Conservation (phyloP, 1,139 yeast species). For the Blastobotrys buckinghamii region DNA sequence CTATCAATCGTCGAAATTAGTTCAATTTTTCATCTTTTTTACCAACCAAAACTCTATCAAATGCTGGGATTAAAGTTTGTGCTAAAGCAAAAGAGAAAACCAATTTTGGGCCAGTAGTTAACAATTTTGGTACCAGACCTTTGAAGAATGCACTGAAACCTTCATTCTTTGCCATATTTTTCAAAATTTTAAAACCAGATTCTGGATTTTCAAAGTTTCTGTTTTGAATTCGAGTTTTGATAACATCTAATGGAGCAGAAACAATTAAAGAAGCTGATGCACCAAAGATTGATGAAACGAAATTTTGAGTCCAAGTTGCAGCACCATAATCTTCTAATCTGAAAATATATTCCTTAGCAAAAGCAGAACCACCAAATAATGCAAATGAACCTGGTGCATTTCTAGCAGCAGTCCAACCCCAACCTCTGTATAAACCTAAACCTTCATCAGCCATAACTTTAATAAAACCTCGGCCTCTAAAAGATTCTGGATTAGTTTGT, state of each 20-base stretch:
- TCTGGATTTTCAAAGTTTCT: slow-evolving; percentile 93
- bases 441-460: slow-evolving; percentile 89
- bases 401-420: slow-evolving; percentile 99
- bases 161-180: slow-evolving; percentile 89
- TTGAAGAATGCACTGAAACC: slow-evolving; percentile 81
- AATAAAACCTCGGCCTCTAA: slow-evolving; percentile 93
- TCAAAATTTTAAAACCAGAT: slow-evolving; percentile 84
- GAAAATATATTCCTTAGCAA: slow-evolving; percentile 92
- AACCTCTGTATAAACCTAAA: slow-evolving; percentile 87
- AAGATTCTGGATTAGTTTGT: slow-evolving; percentile 98
- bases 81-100: slow-evolving; percentile 96
- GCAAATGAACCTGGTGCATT: slow-evolving; percentile 99
- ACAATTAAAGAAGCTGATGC: slow-evolving; percentile 96
- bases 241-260: slow-evolving; percentile 96
- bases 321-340: slow-evolving; percentile 78
- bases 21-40: slow-evolving; percentile 7
- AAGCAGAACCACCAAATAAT: slow-evolving; percentile 96
- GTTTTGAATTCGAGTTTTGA: slow-evolving; percentile 97
- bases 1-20: no score
- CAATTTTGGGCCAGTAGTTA: slow-evolving; percentile 97
- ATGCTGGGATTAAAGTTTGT: slow-evolving; percentile 92
- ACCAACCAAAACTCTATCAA: slow-evolving; percentile 51
- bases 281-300: slow-evolving; percentile 93
- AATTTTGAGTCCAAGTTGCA: slow-evolving; percentile 95
- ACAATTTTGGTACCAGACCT: slow-evolving; percentile 92